Evolutionary conservation across 2,329 filamentous ascomycete species (phyloP).

Genomic region (Penicillium sp.): DNA sequence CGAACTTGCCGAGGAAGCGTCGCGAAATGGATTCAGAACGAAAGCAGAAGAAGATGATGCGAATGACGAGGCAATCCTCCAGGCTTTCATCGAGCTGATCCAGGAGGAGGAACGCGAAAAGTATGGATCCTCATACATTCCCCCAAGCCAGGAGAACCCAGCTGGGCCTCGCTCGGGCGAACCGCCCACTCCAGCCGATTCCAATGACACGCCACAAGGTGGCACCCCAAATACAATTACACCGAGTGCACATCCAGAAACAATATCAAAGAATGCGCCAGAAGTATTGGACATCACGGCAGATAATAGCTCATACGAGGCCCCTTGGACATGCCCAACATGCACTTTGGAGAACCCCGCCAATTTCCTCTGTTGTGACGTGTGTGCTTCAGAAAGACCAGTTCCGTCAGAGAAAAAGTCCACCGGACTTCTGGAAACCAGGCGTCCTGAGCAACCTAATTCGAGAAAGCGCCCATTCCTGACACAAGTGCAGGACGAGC

Average conservation of each 20-base stretch:
- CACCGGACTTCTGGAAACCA: background rate
- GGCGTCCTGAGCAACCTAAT: constrained; percentile 10
- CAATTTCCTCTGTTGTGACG: constrained; percentile 64
- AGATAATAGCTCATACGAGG: constrained; percentile 39
- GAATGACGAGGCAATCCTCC: constrained; percentile 83
- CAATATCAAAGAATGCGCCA: background rate
- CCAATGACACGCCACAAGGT: constrained; percentile 18
- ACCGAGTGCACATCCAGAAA: background rate
- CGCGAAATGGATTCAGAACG: constrained; percentile 76
- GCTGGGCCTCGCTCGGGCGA: constrained; percentile 49
- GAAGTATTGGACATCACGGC: constrained; percentile 20
- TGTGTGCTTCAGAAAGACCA: constrained; percentile 61
- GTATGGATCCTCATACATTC: constrained; percentile 61
- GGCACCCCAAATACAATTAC: background rate
- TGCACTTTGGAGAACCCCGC: constrained; percentile 67
- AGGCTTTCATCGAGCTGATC: constrained; percentile 83
- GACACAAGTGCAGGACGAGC: constrained; percentile 12
- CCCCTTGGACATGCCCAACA: constrained; percentile 62
- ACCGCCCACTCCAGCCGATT: constrained; percentile 43
- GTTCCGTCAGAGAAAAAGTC: constrained; percentile 26
- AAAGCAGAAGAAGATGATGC: constrained; percentile 86
- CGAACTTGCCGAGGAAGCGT: constrained; percentile 70
- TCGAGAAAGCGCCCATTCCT: constrained; percentile 28
- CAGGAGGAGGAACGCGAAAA: constrained; percentile 74
- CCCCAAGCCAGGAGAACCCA: constrained; percentile 58